Conservation (phyloP, 2,329 filamentous ascomycete genomes). For the Neonectria sp. region DNA sequence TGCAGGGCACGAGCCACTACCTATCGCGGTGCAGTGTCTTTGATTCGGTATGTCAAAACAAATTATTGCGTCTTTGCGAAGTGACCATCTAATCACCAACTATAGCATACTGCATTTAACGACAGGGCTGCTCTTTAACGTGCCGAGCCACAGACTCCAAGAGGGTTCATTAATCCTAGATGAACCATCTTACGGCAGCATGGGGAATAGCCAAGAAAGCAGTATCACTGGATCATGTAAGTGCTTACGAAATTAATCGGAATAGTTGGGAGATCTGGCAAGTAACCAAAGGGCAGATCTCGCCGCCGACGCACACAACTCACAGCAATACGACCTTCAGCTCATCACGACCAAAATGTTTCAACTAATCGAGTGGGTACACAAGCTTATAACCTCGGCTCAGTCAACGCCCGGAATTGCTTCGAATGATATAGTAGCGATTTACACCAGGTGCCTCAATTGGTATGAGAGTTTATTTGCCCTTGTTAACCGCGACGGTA, state of each 20-base stretch:
- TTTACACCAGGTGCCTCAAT: constrained; percentile 35
- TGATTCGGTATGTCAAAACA: background rate
- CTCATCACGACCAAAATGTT: constrained; percentile 30
- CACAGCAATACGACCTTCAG: constrained; percentile 12
- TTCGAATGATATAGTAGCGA: constrained; percentile 1
- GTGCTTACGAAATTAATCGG: background rate
- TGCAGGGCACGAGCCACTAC: background rate
- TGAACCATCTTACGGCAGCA: background rate
- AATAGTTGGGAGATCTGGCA: background rate
- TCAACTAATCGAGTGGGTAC: constrained; percentile 37
- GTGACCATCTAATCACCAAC: background rate
- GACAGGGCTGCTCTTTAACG: background rate
- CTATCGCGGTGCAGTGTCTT: background rate
- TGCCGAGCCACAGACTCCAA: background rate
- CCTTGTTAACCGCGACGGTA: constrained; percentile 1
- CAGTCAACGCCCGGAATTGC: background rate
- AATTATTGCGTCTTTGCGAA: background rate
- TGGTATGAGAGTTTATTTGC: constrained; percentile 38
- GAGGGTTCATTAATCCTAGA: background rate
- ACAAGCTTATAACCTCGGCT: constrained; percentile 16
- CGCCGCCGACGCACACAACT: background rate
- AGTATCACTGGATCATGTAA: background rate
- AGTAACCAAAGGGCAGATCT: background rate
- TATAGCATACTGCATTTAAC: constrained; percentile 1
- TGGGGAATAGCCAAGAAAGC: background rate